Conservation (phyloP, 1,139 yeast species). For the Taiozyma onychis region DNA sequence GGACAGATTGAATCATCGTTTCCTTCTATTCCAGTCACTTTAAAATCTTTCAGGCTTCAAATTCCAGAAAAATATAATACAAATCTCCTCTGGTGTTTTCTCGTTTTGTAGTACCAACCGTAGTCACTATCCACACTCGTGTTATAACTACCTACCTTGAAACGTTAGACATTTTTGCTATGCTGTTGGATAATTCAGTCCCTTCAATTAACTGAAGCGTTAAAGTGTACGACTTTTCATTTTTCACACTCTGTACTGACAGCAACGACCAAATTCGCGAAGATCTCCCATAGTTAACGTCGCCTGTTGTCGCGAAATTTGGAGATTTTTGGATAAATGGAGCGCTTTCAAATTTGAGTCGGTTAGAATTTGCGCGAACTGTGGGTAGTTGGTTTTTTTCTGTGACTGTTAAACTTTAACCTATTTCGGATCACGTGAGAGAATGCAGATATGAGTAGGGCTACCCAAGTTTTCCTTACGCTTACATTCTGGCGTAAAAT, state of each 20-base stretch:
- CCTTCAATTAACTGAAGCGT: not conserved
- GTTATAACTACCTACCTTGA: slow-evolving; percentile 18
- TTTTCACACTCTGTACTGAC: not conserved
- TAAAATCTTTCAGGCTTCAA: not conserved
- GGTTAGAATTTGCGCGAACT: not conserved
- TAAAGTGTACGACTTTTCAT: not conserved
- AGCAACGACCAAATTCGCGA: not conserved
- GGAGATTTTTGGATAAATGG: not conserved
- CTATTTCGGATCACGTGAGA: too few species aligned
- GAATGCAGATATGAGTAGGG: too few species aligned
- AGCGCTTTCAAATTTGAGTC: not conserved
- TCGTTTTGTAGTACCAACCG: not conserved
- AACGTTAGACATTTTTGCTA: slow-evolving; percentile 23
- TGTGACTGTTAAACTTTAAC: too few species aligned
- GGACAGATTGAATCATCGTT: not conserved
- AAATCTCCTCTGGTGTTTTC: not conserved
- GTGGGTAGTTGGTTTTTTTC: too few species aligned
- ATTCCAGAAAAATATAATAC: not conserved
- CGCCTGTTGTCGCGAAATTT: not conserved
- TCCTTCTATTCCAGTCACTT: not conserved
- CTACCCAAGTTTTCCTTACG: too few species aligned
- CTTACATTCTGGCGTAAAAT: too few species aligned
- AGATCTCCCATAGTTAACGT: not conserved
- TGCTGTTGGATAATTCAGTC: slow-evolving; percentile 2
- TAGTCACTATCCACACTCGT: not conserved